These are phyloP conservation scores for Cupressus sempervirens DNA, from an alignment of 75 land plant genomes.

Conservation along the genomic window DNA sequence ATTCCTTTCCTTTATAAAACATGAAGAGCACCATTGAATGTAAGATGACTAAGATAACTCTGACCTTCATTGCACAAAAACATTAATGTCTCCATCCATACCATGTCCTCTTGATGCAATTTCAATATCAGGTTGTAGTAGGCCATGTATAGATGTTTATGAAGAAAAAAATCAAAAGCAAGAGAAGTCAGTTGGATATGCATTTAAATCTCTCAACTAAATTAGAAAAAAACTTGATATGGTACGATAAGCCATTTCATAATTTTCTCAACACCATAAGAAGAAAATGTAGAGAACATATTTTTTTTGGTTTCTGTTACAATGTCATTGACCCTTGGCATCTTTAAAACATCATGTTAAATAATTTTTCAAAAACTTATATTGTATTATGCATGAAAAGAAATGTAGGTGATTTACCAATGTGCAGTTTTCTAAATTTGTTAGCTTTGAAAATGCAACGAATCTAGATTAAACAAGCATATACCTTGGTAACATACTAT, in stretches of 20 bases:
- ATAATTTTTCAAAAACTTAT: background rate
- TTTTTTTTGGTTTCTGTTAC: background rate
- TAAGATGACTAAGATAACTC: background rate
- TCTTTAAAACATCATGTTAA: background rate
- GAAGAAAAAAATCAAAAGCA: slow-evolving; percentile 8
- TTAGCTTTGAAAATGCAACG: too few relatives aligned
- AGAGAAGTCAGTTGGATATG: background rate
- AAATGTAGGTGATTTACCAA: too few relatives aligned
- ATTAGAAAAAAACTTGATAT: background rate
- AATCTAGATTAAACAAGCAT: background rate
- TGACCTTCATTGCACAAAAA: slow-evolving; percentile 86
- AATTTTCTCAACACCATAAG: background rate
- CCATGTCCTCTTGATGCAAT: slow-evolving; percentile 80
- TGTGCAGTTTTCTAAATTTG: too few relatives aligned
- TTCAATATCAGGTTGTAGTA: slow-evolving; percentile 84
- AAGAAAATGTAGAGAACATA: background rate
- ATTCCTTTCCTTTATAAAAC: background rate
- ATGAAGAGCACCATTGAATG: background rate
- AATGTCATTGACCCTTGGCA: background rate
- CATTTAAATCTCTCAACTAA: background rate
- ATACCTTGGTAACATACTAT: background rate
- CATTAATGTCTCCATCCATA: slow-evolving; percentile 68
- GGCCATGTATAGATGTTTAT: slow-evolving; percentile 83
- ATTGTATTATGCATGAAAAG: background rate
- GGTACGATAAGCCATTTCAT: background rate